Base-by-base conservation (phyloP, 2,329 filamentous ascomycete genomes). In the Scopulariopsis brevicaulis region DNA sequence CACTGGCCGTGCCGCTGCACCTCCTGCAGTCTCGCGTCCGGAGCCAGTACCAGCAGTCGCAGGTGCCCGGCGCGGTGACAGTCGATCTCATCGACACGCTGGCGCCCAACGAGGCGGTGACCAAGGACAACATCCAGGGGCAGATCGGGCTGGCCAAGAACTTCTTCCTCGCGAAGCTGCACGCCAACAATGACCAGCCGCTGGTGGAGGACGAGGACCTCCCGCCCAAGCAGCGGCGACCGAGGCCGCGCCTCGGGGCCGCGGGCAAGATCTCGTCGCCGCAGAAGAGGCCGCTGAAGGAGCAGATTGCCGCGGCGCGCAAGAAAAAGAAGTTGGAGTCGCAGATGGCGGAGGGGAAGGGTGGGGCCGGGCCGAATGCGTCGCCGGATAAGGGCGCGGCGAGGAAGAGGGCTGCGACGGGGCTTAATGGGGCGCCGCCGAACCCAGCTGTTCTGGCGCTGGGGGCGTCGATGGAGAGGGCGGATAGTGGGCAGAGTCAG, bases 201-300 rank as follows among this genome's bases (percentile, higher is more conserved):
- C 79, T 99, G 63, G 77, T 96, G 56, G 94, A 99, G 74, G 94
- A 99, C 72, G 90, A 97, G 67, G 93, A 99, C 64, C 76, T 99
- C 25, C 94, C 95, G 18, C 83, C 86, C 58, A 99, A 99, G 73
- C 94, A 99, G 73, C 81, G 90, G 75, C 87, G 75, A 73, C 90
- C 74, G 25, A 77, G 81, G n/a, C 81, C 83, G n/a, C 77, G 81
- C 35, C 78, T 83, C 25, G 80, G 81, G 37, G 81, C 83, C 22
- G 92, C 86, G 22, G 90, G 90, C 66, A 96, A 95, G 77, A 96
- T 96, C 63, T 87, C 87, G 12, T 88, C 85, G 56, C 89, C 90
- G 35, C 84, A 91, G 64, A 96, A 95, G 74, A 79, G 89, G 8
- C 89, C 90, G 35, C 81, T 90, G 24, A 86, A 88, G 67, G 89